These are phyloP conservation scores for Sporothrix brasiliensis DNA, from an alignment of 2,329 filamentous ascomycete species.

Conservation along the genomic window DNA sequence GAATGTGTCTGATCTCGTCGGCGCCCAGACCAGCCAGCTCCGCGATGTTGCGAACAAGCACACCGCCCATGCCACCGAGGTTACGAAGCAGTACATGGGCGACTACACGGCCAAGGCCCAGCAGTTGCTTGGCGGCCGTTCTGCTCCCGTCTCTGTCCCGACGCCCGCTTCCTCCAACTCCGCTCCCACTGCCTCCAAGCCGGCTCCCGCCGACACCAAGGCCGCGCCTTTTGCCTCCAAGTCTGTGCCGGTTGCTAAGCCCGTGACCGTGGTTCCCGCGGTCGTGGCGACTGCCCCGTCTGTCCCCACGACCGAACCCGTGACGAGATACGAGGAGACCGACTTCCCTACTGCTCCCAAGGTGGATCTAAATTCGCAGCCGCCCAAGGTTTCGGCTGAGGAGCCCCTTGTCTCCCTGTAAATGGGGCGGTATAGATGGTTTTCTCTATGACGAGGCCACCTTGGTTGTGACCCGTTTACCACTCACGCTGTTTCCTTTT, in stretches of 20 bases:
- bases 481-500: not conserved
- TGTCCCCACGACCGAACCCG: conserved; percentile 35
- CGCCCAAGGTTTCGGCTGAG: conserved; percentile 37
- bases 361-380: conserved; percentile 50
- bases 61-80: conserved; percentile 62
- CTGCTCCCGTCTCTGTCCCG: conserved; percentile 49
- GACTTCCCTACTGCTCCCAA: conserved; percentile 55
- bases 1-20: conserved; percentile 60
- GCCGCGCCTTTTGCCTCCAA: not conserved
- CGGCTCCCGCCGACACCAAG: no score
- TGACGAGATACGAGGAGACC: conserved; percentile 45
- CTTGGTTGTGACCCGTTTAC: not conserved
- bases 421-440: not conserved
- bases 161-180: conserved; percentile 41
- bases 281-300: conserved; percentile 28
- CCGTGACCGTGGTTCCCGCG: not conserved
- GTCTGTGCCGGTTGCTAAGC: conserved; percentile 6
- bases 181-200: conserved; percentile 24
- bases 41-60: conserved; percentile 65
- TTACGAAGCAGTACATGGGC: conserved; percentile 69
- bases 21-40: conserved; percentile 65
- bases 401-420: conserved; percentile 37
- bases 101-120: conserved; percentile 71
- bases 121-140: conserved; percentile 59
- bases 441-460: not conserved